These are phyloP conservation scores for Russula griseocarnosa DNA, from an alignment of 768 basidiomycete species.

Conservation along the genomic window DNA sequence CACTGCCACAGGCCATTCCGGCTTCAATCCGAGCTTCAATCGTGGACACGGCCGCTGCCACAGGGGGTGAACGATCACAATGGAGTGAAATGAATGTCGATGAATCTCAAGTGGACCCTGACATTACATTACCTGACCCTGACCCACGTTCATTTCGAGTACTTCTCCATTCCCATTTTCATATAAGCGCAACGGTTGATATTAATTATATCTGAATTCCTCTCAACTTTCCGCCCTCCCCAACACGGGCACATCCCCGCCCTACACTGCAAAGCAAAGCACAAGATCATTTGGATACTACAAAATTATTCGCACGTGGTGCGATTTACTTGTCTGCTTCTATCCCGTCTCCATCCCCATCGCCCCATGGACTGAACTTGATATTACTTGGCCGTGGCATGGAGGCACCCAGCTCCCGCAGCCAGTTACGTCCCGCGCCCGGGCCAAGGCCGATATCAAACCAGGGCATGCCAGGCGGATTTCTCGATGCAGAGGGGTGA, in stretches of 20 bases:
- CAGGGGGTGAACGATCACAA: background rate
- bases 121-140: too few species aligned
- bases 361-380: conserved; percentile 81
- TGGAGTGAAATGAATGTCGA: too few species aligned
- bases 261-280: background rate
- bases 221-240: background rate
- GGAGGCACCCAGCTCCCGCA: conserved; percentile 41
- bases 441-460: conserved; percentile 20
- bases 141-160: background rate
- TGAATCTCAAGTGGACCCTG: too few species aligned
- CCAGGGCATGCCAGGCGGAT: conserved; percentile 30
- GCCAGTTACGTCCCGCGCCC: conserved; percentile 54
- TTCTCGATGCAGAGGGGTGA: background rate
- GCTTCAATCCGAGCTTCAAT: too few species aligned
- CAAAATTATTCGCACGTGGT: conserved; percentile 11
- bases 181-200: conserved; percentile 13
- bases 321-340: conserved; percentile 18
- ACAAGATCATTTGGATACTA: conserved; percentile 16
- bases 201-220: conserved; percentile 9
- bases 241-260: background rate
- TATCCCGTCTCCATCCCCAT: conserved; percentile 46
- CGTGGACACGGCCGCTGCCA: background rate
- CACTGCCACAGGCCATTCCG: too few species aligned
- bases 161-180: background rate
- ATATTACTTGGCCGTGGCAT: conserved; percentile 61